These are phyloP conservation scores for Torulaspora quercuum DNA, from an alignment of 805 yeast genomes.

Conservation along the genomic window DNA sequence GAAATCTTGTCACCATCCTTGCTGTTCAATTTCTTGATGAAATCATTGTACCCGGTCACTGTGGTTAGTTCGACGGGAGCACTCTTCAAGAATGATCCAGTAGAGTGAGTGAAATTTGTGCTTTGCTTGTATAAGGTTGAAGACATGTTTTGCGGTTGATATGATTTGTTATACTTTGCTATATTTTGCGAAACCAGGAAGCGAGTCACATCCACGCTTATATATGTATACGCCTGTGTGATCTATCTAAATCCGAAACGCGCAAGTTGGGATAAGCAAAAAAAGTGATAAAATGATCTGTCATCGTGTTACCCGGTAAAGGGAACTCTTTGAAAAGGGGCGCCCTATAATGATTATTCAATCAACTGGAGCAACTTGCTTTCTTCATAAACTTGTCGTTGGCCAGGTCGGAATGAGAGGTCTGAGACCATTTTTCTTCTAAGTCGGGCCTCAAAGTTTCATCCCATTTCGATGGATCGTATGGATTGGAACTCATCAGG, in stretches of 20 bases:
- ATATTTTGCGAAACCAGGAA: no score
- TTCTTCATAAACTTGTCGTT: conserved; percentile 12
- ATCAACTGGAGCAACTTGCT: conserved; percentile 16
- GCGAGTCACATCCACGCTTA: no score
- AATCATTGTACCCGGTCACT: conserved; percentile 40
- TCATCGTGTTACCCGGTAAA: conserved; percentile 3
- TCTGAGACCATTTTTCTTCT: conserved; percentile 49
- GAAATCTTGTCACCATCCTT: conserved; percentile 33
- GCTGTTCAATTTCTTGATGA: conserved; percentile 36
- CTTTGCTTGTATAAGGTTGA: conserved; percentile 27
- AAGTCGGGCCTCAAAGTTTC: conserved; percentile 47
- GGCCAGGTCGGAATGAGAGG: conserved; percentile 7
- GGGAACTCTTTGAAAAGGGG: neutral
- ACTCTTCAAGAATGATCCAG: conserved; percentile 32
- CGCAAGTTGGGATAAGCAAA: no score
- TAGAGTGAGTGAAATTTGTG: conserved; percentile 28
- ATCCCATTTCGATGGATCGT: conserved; percentile 65
- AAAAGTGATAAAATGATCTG: neutral
- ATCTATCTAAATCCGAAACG: no score
- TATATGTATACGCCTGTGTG: no score
- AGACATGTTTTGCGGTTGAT: conserved; percentile 3
- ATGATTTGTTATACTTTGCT: neutral
- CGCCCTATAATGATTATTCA: no score
- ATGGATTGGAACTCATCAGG: conserved; percentile 74
- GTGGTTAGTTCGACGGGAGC: conserved; percentile 43